Base-by-base conservation (phyloP, 805 yeast species). In the Metschnikowia corniflorae region DNA sequence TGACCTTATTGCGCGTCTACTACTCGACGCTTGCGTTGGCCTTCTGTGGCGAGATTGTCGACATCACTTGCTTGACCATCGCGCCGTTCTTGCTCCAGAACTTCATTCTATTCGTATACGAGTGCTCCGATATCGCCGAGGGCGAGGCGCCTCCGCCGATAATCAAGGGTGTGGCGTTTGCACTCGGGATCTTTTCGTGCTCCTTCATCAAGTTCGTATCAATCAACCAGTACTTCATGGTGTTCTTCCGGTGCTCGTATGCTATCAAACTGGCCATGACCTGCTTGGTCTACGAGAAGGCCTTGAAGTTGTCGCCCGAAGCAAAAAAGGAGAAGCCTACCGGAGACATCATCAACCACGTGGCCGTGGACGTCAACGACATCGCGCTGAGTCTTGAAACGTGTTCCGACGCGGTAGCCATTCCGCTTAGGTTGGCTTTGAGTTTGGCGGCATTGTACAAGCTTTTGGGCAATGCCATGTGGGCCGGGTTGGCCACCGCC, bases 311-410 rank as follows among this genome's bases (percentile, higher is more conserved):
- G n/a, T 79, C 94, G 2, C 73, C 78, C 6, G 80, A 78, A 31
- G 77, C 87, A 6, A 73, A 81, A 42, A 69, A 70, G 21, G 68
- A 71, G 13, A 65, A 73, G 46, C 62, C 86, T 2, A 74, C 89
- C 2, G 95, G 95, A 47, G 94, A 86, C 46, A 83, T 87, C 35
- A 73, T 86, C 46, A 86, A 85, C 51, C 68, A 82, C 51, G 73
- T 85, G 65, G 76, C 93, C 14, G 89, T 84, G 21, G 96, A 87
- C 63, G 78, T 84, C 9, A 63, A 65, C 31, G 78, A 75, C 25
- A 60, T 83, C 36, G 58, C 76, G n/a, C 66, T 68, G 31, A 70
- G 73, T 42, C 59, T 80, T 17, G 80, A 76, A 46, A 66, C 71
- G 4, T 50, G 80, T 39, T 60, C 81, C 16, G 71, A 82, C 29